A percentile compares a stretch with the other conserved stretches of the same genome.
Conservation (phyloP, 108 stramenopile species). For the Cylindrotheca closterium region DNA sequence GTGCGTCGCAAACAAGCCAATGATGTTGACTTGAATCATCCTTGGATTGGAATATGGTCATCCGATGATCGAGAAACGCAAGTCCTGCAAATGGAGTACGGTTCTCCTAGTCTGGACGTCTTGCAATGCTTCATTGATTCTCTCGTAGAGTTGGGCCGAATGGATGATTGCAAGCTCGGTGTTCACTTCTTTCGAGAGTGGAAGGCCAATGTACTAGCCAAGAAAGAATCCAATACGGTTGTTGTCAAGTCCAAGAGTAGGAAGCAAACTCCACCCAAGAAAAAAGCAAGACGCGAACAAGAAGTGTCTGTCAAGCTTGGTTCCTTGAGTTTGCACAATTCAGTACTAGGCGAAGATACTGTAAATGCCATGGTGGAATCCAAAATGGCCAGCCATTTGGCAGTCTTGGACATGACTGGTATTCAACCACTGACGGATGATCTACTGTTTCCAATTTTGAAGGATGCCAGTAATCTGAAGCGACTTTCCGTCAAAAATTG, state of each 20-base stretch:
- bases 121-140: conserved; percentile 75
- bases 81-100: conserved; percentile 51
- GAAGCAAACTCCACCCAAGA: conserved; percentile 1
- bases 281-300: not conserved
- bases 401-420: conserved; percentile 68
- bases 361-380: conserved; percentile 57
- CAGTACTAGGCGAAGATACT: conserved; percentile 51
- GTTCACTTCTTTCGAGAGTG: conserved; percentile 70
- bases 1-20: conserved; percentile 67
- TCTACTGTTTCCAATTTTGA: conserved; percentile 28
- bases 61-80: conserved; percentile 1
- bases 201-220: conserved; percentile 32
- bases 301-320: conserved; percentile 17
- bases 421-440: conserved; percentile 61
- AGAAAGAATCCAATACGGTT: not conserved
- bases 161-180: conserved; percentile 70
- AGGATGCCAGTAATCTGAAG: conserved; percentile 40
- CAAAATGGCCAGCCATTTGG: conserved; percentile 52
- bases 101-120: conserved; percentile 65
- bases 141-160: conserved; percentile 72
- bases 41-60: conserved; percentile 41
- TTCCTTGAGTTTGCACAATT: conserved; percentile 66
- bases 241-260: not conserved
- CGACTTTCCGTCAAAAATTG: conserved; percentile 77
- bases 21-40: conserved; percentile 79